Evolutionary conservation across 768 basidiomycete species (phyloP).

Genomic region (Tremella mesenterica): DNA sequence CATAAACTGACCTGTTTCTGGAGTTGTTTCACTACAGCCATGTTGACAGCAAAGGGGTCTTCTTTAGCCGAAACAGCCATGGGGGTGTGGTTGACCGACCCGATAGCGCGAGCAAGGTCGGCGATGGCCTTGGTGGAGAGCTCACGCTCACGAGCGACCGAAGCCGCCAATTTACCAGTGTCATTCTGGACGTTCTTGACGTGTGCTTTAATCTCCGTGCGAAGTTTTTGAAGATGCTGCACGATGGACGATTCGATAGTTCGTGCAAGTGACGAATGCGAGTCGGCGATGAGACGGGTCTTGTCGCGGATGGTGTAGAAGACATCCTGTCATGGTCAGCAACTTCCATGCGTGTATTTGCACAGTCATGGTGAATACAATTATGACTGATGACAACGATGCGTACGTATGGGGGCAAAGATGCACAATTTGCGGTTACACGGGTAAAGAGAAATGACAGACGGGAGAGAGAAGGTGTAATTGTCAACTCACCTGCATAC

Average conservation of each 20-base stretch:
- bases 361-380: not conserved
- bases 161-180: slow-evolving; percentile 81
- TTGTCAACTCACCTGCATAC: slow-evolving; percentile 56
- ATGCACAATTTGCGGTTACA: too few species aligned
- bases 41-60: slow-evolving; percentile 64
- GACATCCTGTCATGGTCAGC: slow-evolving; percentile 57
- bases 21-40: slow-evolving; percentile 44
- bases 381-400: too few species aligned
- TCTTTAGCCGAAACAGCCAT: slow-evolving; percentile 68
- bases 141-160: slow-evolving; percentile 88
- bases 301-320: slow-evolving; percentile 90
- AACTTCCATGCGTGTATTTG: not conserved
- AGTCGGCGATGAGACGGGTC: slow-evolving; percentile 84
- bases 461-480: not conserved
- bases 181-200: slow-evolving; percentile 95
- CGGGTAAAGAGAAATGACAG: not conserved
- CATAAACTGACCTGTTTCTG: slow-evolving; percentile 50
- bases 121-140: slow-evolving; percentile 73
- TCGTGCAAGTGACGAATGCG: slow-evolving; percentile 89
- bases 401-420: too few species aligned
- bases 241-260: slow-evolving; percentile 96
- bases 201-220: slow-evolving; percentile 92
- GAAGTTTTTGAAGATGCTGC: slow-evolving; percentile 92
- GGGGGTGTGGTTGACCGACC: slow-evolving; percentile 90
- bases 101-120: slow-evolving; percentile 76